phyloP scores from a whole-genome alignment of 1,284 basidiomycete genomes.

The Heterobasidion parviporum region DNA sequence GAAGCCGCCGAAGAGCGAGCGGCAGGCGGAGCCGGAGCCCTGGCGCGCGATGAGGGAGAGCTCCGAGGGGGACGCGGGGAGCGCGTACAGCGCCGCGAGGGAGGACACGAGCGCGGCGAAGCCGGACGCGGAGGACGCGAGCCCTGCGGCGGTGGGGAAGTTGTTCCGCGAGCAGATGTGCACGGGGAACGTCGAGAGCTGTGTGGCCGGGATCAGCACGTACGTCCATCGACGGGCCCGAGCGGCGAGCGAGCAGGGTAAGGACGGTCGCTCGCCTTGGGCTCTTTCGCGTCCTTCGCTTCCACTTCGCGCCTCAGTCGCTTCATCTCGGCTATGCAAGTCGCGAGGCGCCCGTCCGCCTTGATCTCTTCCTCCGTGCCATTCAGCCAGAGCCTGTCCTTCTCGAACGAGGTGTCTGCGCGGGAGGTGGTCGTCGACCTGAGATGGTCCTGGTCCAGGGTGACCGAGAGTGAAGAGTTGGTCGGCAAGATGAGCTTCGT shows the following conservation, averaged over 20 bases:
- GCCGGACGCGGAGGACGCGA: conserved; percentile 95
- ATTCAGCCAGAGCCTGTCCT: conserved; percentile 91
- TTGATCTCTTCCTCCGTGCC: conserved; percentile 88
- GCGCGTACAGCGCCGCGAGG: conserved; percentile 79
- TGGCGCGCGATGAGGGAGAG: conserved; percentile 94
- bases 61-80: conserved; percentile 57
- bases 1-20: conserved; percentile 94
- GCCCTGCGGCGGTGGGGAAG: conserved; percentile 97
- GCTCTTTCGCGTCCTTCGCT: conserved; percentile 49
- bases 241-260: not conserved
- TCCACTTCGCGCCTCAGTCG: conserved; percentile 71
- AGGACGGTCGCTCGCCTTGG: conserved; percentile 44
- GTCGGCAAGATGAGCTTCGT: conserved; percentile 93
- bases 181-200: conserved; percentile 70
- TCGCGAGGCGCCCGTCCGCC: conserved; percentile 68
- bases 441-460: conserved; percentile 93
- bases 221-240: too few species aligned
- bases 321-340: conserved; percentile 88
- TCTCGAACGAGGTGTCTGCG: conserved; percentile 68
- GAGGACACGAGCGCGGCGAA: conserved; percentile 94
- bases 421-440: conserved; percentile 91
- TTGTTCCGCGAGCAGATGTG: conserved; percentile 97
- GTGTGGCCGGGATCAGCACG: not conserved
- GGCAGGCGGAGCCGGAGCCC: conserved; percentile 95
- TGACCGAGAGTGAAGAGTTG: conserved; percentile 96